Conservation (phyloP, 2,329 filamentous ascomycete species). For the Aspergillus sclerotialis region DNA sequence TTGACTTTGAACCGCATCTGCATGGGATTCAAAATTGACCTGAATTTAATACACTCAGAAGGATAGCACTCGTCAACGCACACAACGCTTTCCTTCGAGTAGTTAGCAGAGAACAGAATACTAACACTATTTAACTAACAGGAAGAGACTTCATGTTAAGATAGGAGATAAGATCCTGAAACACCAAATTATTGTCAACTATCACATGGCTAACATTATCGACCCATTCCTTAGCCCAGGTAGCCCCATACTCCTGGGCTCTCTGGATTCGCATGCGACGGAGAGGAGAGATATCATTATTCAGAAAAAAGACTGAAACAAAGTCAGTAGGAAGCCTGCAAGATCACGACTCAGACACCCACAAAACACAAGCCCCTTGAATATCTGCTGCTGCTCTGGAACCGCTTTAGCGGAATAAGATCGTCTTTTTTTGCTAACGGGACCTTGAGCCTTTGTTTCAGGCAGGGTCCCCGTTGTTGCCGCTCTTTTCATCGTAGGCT, state of each 20-base stretch:
- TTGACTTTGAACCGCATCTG: conserved; percentile 45
- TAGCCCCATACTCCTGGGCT: conserved; percentile 67
- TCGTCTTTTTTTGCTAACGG: conserved; percentile 20
- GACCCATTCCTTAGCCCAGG: conserved; percentile 56
- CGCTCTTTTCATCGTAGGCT: conserved; percentile 7
- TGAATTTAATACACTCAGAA: conserved; percentile 59
- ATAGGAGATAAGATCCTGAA: conserved; percentile 54
- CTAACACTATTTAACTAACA: conserved; percentile 27
- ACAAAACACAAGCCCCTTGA: conserved; percentile 57
- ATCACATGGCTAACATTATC: conserved; percentile 67
- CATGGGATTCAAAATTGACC: conserved; percentile 51
- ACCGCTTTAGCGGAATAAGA: conserved; percentile 37
- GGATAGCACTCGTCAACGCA: conserved; percentile 66
- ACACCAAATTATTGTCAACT: conserved; percentile 63
- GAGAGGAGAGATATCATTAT: conserved; percentile 62
- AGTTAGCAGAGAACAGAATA: conserved; percentile 8
- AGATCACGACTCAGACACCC: conserved; percentile 9
- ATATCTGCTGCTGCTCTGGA: conserved; percentile 51
- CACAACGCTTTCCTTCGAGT: conserved; percentile 20
- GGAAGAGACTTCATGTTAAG: conserved; percentile 46
- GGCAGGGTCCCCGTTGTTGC: conserved; percentile 11
- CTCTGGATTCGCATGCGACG: conserved; percentile 67
- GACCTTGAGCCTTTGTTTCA: conserved; percentile 5
- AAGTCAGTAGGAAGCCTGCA: conserved; percentile 4
- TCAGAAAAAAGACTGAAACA: conserved; percentile 63